Base-by-base conservation (phyloP, 1,284 basidiomycete genomes). In the Peniophora sp. region DNA sequence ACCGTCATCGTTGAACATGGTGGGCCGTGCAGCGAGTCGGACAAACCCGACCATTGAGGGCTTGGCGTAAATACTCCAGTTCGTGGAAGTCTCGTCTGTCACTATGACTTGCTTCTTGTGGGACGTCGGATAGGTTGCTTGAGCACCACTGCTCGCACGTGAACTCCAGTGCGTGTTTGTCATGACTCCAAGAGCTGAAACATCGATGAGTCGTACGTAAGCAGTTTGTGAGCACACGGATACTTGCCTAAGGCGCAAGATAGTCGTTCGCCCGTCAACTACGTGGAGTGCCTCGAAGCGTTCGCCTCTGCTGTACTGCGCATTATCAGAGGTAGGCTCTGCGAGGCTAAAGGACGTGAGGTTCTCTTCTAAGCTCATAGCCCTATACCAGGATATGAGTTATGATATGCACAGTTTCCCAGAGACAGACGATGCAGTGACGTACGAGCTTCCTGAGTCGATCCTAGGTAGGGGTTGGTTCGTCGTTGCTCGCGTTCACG, bases 1-100 rank as follows among this genome's bases (percentile, higher is more conserved):
- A n/a, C 52, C 51, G n/a, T 59, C 58, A 12, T 43, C 45, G 22
- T 50, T 50, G 53, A 65, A 62, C 34, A 25, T n/a, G n/a, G 48
- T 41, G 34, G 48, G 35, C 9, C 36, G 32, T 8, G 35, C 32
- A n/a, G 16, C 52, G 52, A 19, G 53, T 53, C n/a, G 58, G 54
- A n/a, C 27, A 17, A 6, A 49, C 54, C 17, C 41, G 47, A 3
- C 54, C 54, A 9, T 22, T n/a, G 23, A 10, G 27, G 17, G 41
- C 12, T 23, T 32, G n/a, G 20, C 32, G 48, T 43, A 39, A 27
- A 48, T 45, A 41, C 35, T 32, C 61, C 60, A 62, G 48, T 56
- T 55, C 5, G 55, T 54, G 8, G 39, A 14, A 6, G 43, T 48
- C 50, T 51, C 48, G 36, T 38, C 22, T 16, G 48, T 49, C 8